These are phyloP conservation scores for Alternaria novae-zelandiae DNA, from an alignment of 2,329 filamentous ascomycete species.

Conservation along the genomic window DNA sequence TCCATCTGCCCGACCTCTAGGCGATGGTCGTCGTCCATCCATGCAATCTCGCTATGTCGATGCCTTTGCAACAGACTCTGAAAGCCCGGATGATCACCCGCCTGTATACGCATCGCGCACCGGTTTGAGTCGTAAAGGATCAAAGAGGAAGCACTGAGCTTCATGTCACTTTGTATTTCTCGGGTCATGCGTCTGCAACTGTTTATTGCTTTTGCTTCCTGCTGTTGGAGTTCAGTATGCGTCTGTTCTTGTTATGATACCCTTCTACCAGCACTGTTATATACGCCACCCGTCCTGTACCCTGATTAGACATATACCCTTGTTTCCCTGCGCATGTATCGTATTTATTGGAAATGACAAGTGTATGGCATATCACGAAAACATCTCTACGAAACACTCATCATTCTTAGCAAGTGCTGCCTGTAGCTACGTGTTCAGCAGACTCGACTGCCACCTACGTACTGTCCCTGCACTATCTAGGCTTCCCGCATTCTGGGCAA, in stretches of 20 bases:
- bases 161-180: not conserved
- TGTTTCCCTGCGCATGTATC: not conserved
- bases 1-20: conserved; percentile 15
- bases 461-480: not conserved
- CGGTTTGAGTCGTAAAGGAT: conserved; percentile 4
- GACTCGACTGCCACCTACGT: not conserved
- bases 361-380: not conserved
- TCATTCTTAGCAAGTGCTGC: not conserved
- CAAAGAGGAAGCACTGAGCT: conserved; percentile 11
- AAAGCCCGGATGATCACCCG: conserved; percentile 3
- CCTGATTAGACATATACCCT: not conserved
- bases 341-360: not conserved
- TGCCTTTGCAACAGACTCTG: conserved; percentile 20
- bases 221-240: not conserved
- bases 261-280: not conserved
- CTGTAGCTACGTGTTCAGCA: not conserved
- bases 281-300: not conserved
- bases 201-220: not conserved
- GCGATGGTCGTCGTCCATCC: conserved; percentile 16
- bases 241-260: not conserved
- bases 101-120: conserved; percentile 5
- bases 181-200: not conserved
- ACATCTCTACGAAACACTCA: not conserved
- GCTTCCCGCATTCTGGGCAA: not conserved
- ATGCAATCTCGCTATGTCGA: conserved; percentile 22